Base-by-base conservation (phyloP, 1,284 basidiomycete genomes). In the Marasmius tenuissimus region DNA sequence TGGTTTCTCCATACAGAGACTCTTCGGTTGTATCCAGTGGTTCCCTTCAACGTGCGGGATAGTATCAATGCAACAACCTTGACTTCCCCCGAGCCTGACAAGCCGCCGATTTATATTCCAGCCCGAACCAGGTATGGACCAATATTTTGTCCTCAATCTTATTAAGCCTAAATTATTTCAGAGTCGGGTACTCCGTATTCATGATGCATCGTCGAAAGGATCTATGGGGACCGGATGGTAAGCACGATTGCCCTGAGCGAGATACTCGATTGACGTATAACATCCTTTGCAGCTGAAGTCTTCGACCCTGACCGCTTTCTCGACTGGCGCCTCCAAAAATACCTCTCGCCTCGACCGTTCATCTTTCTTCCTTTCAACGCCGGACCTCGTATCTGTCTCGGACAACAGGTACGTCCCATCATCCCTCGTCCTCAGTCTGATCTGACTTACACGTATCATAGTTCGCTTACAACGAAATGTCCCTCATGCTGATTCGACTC, bases 1-100 rank as follows among this genome's bases (percentile, higher is more conserved):
- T 6, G 50, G 18, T 54, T 58, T 2, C 52, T 35, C 14, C 54
- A 48, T 63, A 84, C 86, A 89, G 71, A 84, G 83, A 0, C 71
- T 88, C 27, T 49, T 58, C 77, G 86, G n/a, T 71, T 89, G 18
- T 87, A 84, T 69, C 87, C 88, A 6, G 75, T 84, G 10, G 85
- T 87, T 0, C 85, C 85, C 0, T 80, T 82, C 60, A 82, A 85
- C 63, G 51, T 78, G 20, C 73, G 83, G 79, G 71, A 79, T 67
- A 71, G 68, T 64, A 67, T 81, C 49, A 72, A 78, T 6, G 79
- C 78, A 1, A 79, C 81, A 0, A 78, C 75, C 2, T 81, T 79
- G 76, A 72, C 75, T 2, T 77, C 83, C 1, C 73, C 75, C 1
- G 74, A 78, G 54, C 76, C 80, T 5, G 73, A 68, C 11, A 71